A percentile compares a stretch with the other conserved stretches of the same genome.
Conservation (phyloP, 306 rosid species). For the Alnus glutinosa region DNA sequence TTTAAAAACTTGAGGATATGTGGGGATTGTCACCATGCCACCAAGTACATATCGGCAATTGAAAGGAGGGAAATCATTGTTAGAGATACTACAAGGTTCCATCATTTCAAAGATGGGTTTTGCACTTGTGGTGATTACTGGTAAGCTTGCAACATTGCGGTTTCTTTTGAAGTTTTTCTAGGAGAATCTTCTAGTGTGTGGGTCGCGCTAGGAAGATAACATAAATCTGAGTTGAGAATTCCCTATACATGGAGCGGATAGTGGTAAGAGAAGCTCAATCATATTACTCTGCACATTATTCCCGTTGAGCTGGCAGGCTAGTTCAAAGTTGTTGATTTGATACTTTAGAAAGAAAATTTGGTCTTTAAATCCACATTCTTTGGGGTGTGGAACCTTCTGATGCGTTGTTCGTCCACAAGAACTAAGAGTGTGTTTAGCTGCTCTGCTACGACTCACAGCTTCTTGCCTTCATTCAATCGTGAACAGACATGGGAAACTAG, state of each 20-base stretch:
- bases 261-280: not conserved
- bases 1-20: constrained; percentile 85
- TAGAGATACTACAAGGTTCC: constrained; percentile 84
- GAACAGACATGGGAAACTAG: too few species aligned
- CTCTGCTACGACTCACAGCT: too few species aligned
- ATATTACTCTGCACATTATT: too few species aligned
- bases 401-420: too few species aligned
- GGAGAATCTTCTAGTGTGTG: not conserved
- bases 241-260: not conserved
- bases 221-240: not conserved
- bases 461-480: too few species aligned
- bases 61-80: constrained; percentile 79
- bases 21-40: constrained; percentile 86
- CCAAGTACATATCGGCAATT: constrained; percentile 73
- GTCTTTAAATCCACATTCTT: too few species aligned
- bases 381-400: too few species aligned
- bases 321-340: too few species aligned
- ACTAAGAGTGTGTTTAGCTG: too few species aligned
- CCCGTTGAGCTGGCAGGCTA: too few species aligned
- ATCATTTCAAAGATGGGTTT: constrained; percentile 75
- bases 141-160: constrained; percentile 37
- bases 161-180: not conserved
- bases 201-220: not conserved
- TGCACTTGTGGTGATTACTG: constrained; percentile 88
- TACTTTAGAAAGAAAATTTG: too few species aligned